Evolutionary conservation across 345 rosid species (phyloP).

Genomic region (Sonneratia alba): DNA sequence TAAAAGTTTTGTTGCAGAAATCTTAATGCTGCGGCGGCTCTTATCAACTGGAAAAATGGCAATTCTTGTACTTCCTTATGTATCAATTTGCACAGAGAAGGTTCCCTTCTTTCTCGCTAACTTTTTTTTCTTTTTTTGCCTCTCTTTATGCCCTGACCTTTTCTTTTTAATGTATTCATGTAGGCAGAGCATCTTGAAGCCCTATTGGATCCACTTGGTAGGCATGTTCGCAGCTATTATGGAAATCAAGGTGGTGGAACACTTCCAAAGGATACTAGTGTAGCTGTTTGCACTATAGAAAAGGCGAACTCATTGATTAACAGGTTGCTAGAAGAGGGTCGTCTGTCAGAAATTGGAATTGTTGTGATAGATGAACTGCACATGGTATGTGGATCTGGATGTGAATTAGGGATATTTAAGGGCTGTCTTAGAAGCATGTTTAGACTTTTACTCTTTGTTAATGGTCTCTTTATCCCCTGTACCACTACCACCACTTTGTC

Average conservation of each 20-base stretch:
- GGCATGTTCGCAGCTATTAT: constrained; percentile 82
- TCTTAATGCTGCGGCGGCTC: constrained; percentile 86
- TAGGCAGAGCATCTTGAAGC: constrained; percentile 94
- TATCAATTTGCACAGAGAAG: constrained; percentile 93
- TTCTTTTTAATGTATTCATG: background rate
- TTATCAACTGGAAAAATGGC: constrained; percentile 77
- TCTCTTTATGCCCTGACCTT: constrained; percentile 1
- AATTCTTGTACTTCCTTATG: constrained; percentile 92
- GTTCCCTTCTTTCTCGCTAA: constrained; percentile 22
- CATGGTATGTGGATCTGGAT: constrained; percentile 48
- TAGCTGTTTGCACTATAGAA: constrained; percentile 98
- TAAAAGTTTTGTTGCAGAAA: constrained; percentile 97
- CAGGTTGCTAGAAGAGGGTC: constrained; percentile 88
- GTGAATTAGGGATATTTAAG: background rate
- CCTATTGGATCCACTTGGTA: constrained; percentile 88
- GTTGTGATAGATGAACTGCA: constrained; percentile 95
- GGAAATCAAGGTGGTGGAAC: constrained; percentile 97
- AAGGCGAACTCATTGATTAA: constrained; percentile 89
- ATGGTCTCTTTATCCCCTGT: background rate
- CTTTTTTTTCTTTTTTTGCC: background rate
- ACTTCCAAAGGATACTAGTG: constrained; percentile 91
- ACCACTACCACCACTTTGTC: background rate
- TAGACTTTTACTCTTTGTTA: constrained; percentile 8
- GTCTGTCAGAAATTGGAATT: constrained; percentile 87
- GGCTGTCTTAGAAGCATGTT: background rate